These are phyloP conservation scores for Citrus hindsii DNA, from an alignment of 345 rosid species.

Conservation along the genomic window DNA sequence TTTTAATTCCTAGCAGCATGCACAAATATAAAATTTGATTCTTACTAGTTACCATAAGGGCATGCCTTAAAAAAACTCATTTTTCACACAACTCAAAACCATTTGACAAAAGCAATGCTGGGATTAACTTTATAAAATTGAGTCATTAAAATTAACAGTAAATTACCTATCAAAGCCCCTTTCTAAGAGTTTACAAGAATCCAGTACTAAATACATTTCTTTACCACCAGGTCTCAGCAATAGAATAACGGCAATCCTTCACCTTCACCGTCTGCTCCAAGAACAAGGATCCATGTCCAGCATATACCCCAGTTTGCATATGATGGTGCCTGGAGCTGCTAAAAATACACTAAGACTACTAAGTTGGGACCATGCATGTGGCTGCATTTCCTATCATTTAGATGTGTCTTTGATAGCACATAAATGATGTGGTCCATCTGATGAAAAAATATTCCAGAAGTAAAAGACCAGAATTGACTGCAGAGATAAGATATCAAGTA, in stretches of 20 bases:
- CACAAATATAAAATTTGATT: neutral
- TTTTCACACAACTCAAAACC: neutral
- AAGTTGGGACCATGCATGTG: slow-evolving; percentile 10
- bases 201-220: neutral
- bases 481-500: neutral
- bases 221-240: neutral
- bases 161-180: neutral
- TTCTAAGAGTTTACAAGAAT: neutral
- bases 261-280: slow-evolving; percentile 1
- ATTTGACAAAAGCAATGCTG: too few species aligned
- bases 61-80: neutral
- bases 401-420: neutral
- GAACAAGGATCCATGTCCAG: neutral
- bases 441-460: neutral
- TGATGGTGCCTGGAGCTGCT: neutral
- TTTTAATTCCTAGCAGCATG: neutral
- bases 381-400: neutral
- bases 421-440: neutral
- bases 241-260: neutral
- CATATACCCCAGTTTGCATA: neutral
- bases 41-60: neutral
- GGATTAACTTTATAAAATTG: too few species aligned
- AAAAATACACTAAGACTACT: neutral
- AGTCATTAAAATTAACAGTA: too few species aligned
- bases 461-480: neutral